Base-by-base conservation (phyloP, 176 grass and related monocot genomes). In the Elymus sibiricus region DNA sequence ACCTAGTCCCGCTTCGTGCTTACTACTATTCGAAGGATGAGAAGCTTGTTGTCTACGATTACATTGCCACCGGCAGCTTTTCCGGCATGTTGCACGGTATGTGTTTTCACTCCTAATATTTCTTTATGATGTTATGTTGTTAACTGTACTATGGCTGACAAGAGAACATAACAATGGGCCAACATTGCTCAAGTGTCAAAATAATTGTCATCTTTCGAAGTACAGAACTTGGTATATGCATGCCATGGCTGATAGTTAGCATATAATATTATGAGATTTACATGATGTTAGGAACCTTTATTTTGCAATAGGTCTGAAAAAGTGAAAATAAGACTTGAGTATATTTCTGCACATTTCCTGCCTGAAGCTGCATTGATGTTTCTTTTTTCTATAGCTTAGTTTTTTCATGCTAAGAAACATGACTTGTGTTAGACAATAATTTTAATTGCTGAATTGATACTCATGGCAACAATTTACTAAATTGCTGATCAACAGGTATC, bases 11-110 rank as follows among this genome's bases (percentile, higher is more conserved):
- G 5, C 88, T 99, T 64, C 88, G 92, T 51, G 97, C 97, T 31
- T 99, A 99, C 86, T 99, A 94, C 88, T 99, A 95, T 91, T 99
- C 97, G 0, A 99, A 99, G 84, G 97, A 99, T 9, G 97, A 99
- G 92, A 99, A 96, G 92, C 97, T 99, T 71, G 76, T 96, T 1
- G 97, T 99, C 82, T 94, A 92, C 2, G 94, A 99, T 76, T 91
- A 96, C 47, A 82, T 96, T 88, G 42, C 87, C 4, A 83, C 82
- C 10, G 84, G 91, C 79, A 96, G 90, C 35, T 79, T 96, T 61
- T 96, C 92, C 16, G 64, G 84, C 37, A 90, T 92, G 81, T 84
- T 99, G 67, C 97, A 99, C 83, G 97, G 97, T 99, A 98, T 91
- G 88, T 12, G 53, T 64, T 84, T 59, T 77, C 11, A 59, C 59